Base-by-base conservation (phyloP, 129 eudicot genomes). In the Erigeron canadensis region DNA sequence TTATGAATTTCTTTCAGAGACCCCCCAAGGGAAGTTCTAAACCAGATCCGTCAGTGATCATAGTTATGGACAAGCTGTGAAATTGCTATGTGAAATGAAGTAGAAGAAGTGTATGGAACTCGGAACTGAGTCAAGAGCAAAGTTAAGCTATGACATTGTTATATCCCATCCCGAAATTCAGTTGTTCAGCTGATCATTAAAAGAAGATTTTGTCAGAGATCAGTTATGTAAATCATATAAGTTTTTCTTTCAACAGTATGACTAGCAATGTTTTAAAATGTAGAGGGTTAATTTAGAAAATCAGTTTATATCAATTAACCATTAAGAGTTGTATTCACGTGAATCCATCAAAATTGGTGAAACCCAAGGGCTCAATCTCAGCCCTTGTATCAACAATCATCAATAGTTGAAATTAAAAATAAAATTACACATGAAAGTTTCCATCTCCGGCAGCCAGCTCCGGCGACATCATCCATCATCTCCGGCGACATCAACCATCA, bases 1-100 rank as follows among this genome's bases (percentile, higher is more conserved):
- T 70, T 77, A 70, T 77, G 51, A 63, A 63, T 77, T 62, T 71
- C 43, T 77, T 77, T 77, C 81, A 77, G 81, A 63, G 67, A 63
- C 57, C 9, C 38, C 60, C 60, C 17, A 72, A 53, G 51, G 77
- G 72, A 42, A 50, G 71, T 63, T 70, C 76, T 62, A 70, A 53
- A 77, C 72, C 61, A 37, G 77, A 53, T 44, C 51, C 23, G 43
- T 43, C 23, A 63, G 72, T 70, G 77, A 66, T 77, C 23, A 70
- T 37, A 28, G n/a, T 10, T 19, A 46, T 65, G 18, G 56, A 75
- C 56, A 54, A 41, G 28, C 42, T 60, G 50, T 48, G 48, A 72
- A 50, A 60, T 60, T 44, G 41, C 10, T 60, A 45, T 48, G 39
- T 70, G n/a, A n/a, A n/a, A 34, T 47, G 28, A 67, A 75, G 79